Evolutionary conservation across 2,329 filamentous ascomycete genomes (phyloP).

Genomic region (Metarhizium guizhouense): DNA sequence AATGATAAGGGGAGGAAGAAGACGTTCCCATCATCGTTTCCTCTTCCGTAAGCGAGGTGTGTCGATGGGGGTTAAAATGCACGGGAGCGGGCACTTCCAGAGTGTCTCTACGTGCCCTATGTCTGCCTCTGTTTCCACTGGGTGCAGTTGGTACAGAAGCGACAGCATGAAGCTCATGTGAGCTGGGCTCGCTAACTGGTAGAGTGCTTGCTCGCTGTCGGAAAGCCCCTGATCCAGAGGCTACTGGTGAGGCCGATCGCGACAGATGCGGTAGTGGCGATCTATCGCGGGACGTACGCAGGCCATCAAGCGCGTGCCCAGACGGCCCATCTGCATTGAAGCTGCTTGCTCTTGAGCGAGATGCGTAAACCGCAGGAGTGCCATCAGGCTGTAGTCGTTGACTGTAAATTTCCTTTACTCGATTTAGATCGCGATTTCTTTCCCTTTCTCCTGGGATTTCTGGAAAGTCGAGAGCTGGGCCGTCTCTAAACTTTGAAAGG

Average conservation of each 20-base stretch:
- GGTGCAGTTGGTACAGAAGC: neutral
- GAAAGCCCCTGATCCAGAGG: neutral
- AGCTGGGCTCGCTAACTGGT: neutral
- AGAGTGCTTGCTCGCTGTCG: slow-evolving; percentile 7
- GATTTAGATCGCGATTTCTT: slow-evolving; percentile 17
- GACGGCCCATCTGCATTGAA: slow-evolving; percentile 15
- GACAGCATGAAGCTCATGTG: neutral
- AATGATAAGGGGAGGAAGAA: neutral
- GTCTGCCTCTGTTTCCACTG: slow-evolving; percentile 2
- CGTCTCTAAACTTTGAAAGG: slow-evolving; percentile 36
- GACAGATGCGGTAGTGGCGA: slow-evolving; percentile 1
- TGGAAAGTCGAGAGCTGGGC: slow-evolving; percentile 41
- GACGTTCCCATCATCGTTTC: neutral
- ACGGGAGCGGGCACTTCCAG: slow-evolving; percentile 9
- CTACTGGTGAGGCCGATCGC: slow-evolving; percentile 1
- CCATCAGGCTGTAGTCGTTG: slow-evolving; percentile 21
- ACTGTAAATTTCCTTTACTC: slow-evolving; percentile 32
- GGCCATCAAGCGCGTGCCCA: slow-evolving; percentile 1
- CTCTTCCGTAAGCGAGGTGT: neutral
- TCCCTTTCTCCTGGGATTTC: slow-evolving; percentile 42
- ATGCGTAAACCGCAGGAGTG: slow-evolving; percentile 15
- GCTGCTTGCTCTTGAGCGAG: slow-evolving; percentile 27
- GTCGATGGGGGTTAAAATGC: neutral
- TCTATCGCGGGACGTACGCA: neutral
- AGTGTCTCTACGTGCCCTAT: slow-evolving; percentile 8